These are phyloP conservation scores for Vigna mungo DNA, from an alignment of 306 rosid species.

Conservation along the genomic window DNA sequence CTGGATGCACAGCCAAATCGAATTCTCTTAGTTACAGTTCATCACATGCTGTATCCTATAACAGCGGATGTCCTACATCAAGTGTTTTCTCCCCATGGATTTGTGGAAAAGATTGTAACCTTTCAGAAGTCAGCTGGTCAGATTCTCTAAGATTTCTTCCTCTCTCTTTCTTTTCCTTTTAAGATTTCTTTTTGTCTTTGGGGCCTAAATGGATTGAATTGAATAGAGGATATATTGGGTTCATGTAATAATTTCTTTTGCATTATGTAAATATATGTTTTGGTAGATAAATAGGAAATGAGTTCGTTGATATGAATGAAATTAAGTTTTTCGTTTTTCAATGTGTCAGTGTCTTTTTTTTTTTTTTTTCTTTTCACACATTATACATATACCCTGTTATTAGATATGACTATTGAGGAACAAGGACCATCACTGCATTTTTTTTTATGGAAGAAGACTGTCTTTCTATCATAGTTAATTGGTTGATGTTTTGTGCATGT, in stretches of 20 bases:
- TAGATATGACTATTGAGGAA: slow-evolving; percentile 9
- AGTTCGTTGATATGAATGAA: slow-evolving; percentile 34
- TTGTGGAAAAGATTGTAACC: slow-evolving; percentile 98
- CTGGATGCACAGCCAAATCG: slow-evolving; percentile 96
- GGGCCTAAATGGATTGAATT: slow-evolving; percentile 28
- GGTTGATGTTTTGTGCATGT: slow-evolving; percentile 33
- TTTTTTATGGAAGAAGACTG: neutral
- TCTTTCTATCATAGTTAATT: neutral
- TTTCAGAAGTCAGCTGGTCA: slow-evolving; percentile 99
- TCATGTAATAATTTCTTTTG: slow-evolving; percentile 32
- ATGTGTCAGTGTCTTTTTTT: slow-evolving; percentile 20
- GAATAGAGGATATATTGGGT: slow-evolving; percentile 27
- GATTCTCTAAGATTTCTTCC: slow-evolving; percentile 81
- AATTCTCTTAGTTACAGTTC: slow-evolving; percentile 98
- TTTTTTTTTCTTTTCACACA: slow-evolving; percentile 2
- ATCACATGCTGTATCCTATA: slow-evolving; percentile 98
- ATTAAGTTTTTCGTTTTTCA: slow-evolving; percentile 11
- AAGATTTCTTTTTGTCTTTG: slow-evolving; percentile 31
- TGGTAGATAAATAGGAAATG: slow-evolving; percentile 26
- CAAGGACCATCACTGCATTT: slow-evolving; percentile 14
- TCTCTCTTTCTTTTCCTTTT: slow-evolving; percentile 56
- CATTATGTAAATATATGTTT: neutral
- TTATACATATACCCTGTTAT: neutral
- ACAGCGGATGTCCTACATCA: slow-evolving; percentile 99
- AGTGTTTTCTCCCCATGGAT: slow-evolving; percentile 98